phyloP scores from a whole-genome alignment of 202 grass and related monocot species.

The Carex arenaria region DNA sequence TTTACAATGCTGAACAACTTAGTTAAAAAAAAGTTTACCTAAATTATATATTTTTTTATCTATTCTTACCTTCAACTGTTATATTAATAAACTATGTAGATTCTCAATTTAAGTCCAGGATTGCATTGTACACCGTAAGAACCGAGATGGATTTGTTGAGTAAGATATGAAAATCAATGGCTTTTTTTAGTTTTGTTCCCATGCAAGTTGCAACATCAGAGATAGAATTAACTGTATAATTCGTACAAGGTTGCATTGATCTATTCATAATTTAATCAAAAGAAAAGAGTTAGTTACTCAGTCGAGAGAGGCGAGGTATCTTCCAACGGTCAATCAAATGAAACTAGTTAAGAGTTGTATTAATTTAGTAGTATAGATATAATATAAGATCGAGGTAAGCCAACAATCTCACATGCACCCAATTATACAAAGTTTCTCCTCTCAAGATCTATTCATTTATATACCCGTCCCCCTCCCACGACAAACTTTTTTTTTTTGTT shows the following conservation, averaged over 20 bases:
- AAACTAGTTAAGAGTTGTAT: not conserved
- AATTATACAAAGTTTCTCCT: slow-evolving; percentile 7
- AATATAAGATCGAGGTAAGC: not conserved
- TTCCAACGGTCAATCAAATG: slow-evolving; percentile 20
- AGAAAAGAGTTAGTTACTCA: not conserved
- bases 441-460: not conserved
- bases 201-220: not conserved
- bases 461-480: not conserved
- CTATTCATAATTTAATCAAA: not conserved
- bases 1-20: too few relatives aligned
- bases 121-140: not conserved
- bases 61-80: not conserved
- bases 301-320: not conserved
- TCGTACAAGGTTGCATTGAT: not conserved
- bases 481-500: too few relatives aligned
- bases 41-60: not conserved
- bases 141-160: not conserved
- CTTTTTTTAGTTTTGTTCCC: not conserved
- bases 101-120: not conserved
- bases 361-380: not conserved
- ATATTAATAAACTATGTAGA: not conserved
- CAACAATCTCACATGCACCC: slow-evolving; percentile 16
- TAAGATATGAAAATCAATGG: not conserved
- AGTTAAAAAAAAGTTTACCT: not conserved
- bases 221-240: not conserved